Evolutionary conservation across 108 stramenopile genomes (phyloP).

Genomic region (Pseudonitzschia pungens): DNA sequence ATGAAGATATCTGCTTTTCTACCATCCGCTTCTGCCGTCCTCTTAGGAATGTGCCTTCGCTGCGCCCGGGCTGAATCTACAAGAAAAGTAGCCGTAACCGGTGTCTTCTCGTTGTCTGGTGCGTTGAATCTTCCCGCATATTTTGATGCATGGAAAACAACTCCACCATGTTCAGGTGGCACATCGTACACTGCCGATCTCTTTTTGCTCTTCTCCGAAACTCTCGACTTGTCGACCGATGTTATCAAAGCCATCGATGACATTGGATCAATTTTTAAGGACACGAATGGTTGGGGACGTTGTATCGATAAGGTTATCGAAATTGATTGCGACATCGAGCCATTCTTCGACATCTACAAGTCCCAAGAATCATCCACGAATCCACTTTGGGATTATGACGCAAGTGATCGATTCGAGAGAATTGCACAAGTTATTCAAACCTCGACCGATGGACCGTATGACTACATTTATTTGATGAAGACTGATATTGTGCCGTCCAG

Average conservation of each 20-base stretch:
- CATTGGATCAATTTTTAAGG: conserved; percentile 60
- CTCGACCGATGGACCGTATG: conserved; percentile 48
- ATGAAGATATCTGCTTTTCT: neutral
- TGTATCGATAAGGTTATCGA: conserved; percentile 68
- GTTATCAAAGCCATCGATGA: conserved; percentile 42
- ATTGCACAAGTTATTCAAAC: conserved; percentile 59
- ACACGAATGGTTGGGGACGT: conserved; percentile 61
- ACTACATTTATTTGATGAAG: conserved; percentile 72
- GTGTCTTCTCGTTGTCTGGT: conserved; percentile 30
- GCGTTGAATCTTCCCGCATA: conserved; percentile 8
- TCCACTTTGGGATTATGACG: conserved; percentile 68
- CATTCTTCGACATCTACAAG: conserved; percentile 50
- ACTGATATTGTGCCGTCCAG: conserved; percentile 70
- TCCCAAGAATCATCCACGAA: conserved; percentile 2
- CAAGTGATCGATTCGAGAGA: conserved; percentile 78
- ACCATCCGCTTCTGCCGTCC: no score
- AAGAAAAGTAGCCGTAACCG: conserved; percentile 25
- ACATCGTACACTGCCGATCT: conserved; percentile 40
- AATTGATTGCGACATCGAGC: conserved; percentile 66
- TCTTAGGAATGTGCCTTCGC: no score
- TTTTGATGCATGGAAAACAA: conserved; percentile 33
- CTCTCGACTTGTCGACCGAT: conserved; percentile 50
- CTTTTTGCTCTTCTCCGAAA: conserved; percentile 69
- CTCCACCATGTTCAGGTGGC: conserved; percentile 25
- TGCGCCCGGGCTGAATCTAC: neutral